phyloP scores from a whole-genome alignment of 2,329 filamentous ascomycete genomes.

The Gyromitra esculenta region DNA sequence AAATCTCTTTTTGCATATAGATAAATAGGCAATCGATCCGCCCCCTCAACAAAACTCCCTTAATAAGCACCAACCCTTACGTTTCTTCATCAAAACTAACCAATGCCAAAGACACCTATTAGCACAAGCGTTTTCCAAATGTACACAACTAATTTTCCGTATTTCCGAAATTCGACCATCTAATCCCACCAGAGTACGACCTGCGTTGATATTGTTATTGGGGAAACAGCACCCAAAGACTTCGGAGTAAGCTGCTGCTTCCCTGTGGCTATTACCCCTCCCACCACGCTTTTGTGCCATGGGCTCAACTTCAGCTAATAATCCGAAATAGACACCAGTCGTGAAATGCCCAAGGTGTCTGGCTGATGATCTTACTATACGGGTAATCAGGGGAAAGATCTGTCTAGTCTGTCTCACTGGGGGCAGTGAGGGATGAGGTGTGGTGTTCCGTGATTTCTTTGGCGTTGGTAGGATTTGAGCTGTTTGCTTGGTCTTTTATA shows the following conservation, averaged over 20 bases:
- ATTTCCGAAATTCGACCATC: no score
- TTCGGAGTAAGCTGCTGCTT: neutral
- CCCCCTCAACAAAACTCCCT: conserved; percentile 85
- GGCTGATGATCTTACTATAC: neutral
- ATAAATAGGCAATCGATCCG: conserved; percentile 65
- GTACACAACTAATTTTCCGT: no score
- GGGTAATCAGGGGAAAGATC: conserved; percentile 29
- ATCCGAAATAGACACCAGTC: neutral
- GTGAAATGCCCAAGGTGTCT: conserved; percentile 14
- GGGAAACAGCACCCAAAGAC: neutral
- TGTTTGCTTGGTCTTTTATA: neutral
- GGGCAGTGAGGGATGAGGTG: neutral
- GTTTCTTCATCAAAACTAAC: conserved; percentile 89
- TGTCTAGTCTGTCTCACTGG: conserved; percentile 22
- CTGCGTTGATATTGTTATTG: neutral
- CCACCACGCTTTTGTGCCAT: no score
- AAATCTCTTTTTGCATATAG: no score
- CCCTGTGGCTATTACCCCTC: neutral
- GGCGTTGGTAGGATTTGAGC: no score
- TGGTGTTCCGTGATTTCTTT: neutral
- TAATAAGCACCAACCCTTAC: conserved; percentile 70
- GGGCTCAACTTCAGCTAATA: neutral
- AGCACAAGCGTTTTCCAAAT: conserved; percentile 59
- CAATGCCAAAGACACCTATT: conserved; percentile 75
- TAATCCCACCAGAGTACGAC: no score